Evolutionary conservation across 805 yeast genomes (phyloP).

Genomic region (Kodamaea hsintzibuensis): DNA sequence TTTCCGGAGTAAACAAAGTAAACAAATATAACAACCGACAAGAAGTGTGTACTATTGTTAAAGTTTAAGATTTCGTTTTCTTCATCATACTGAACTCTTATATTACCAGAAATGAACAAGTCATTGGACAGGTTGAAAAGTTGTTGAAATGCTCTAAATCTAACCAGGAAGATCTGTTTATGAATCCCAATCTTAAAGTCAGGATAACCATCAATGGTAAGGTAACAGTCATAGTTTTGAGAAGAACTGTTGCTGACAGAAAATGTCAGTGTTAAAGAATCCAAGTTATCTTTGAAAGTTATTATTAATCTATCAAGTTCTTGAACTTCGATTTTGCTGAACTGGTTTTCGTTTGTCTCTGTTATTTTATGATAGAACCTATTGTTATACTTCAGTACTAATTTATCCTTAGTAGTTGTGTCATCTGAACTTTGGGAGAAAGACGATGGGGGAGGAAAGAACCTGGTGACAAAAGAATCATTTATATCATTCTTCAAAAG

Average conservation of each 20-base stretch:
- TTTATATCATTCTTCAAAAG: conserved; percentile 33
- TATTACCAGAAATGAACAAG: conserved; percentile 22
- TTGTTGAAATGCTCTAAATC: conserved; percentile 30
- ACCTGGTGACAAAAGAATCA: conserved; percentile 31
- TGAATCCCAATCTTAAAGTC: conserved; percentile 37
- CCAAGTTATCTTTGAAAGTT: not conserved
- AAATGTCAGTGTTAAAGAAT: not conserved
- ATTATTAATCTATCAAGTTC: not conserved
- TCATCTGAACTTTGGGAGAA: not conserved
- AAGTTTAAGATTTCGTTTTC: conserved; percentile 18
- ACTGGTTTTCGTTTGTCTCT: not conserved
- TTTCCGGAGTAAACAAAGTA: conserved; percentile 44
- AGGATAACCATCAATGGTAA: conserved; percentile 24
- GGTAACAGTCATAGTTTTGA: conserved; percentile 33
- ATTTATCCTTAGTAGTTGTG: not conserved
- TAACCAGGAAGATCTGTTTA: conserved; percentile 27
- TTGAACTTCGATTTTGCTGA: not conserved
- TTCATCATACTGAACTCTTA: conserved; percentile 25
- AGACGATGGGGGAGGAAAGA: conserved; percentile 12
- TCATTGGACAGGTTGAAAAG: conserved; percentile 21
- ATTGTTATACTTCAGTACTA: conserved; percentile 2
- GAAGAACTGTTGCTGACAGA: not conserved
- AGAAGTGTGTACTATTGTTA: conserved; percentile 25
- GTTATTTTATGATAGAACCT: not conserved
- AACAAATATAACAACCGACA: conserved; percentile 40